Percentiles rank a stretch among this genome's conserved stretches.
Evolutionary conservation across 495 filamentous ascomycete genomes (phyloP).

Genomic region (Aeminium ludgeri): DNA sequence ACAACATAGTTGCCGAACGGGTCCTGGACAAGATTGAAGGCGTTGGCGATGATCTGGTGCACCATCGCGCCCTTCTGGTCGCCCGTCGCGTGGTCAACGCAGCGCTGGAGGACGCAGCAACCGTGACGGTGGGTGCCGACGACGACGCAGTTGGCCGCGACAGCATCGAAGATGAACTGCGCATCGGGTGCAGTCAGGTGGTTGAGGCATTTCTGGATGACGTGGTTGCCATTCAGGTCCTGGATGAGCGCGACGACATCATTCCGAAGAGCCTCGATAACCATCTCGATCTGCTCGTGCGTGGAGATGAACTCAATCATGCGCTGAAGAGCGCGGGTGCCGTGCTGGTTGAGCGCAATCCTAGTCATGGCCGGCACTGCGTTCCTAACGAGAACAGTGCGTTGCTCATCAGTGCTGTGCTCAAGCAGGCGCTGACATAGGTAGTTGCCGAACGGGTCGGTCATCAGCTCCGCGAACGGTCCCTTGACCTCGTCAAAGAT

Average conservation of each 20-base stretch:
- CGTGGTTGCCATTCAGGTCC: slow-evolving; percentile 94
- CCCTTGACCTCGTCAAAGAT: slow-evolving; percentile 85
- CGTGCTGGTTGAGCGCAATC: slow-evolving; percentile 92
- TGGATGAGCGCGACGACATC: slow-evolving; percentile 87
- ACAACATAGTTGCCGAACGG: slow-evolving; percentile 97
- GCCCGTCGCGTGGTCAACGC: slow-evolving; percentile 91
- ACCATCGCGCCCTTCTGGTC: slow-evolving; percentile 77
- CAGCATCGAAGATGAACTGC: slow-evolving; percentile 90
- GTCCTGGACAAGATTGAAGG: slow-evolving; percentile 74
- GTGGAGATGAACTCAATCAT: slow-evolving; percentile 96
- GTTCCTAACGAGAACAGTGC: slow-evolving; percentile 79
- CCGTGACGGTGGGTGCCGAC: slow-evolving; percentile 96
- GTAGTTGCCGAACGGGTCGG: slow-evolving; percentile 96
- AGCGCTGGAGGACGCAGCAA: slow-evolving; percentile 93
- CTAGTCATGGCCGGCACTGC: slow-evolving; percentile 68
- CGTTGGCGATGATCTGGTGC: slow-evolving; percentile 63
- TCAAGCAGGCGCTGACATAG: slow-evolving; percentile 94
- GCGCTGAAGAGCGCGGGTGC: slow-evolving; percentile 89
- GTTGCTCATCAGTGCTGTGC: slow-evolving; percentile 81
- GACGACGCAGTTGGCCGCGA: slow-evolving; percentile 65
- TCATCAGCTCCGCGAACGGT: slow-evolving; percentile 94
- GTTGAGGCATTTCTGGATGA: slow-evolving; percentile 97
- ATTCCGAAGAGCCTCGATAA: slow-evolving; percentile 59
- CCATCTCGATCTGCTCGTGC: slow-evolving; percentile 56
- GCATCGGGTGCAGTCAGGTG: slow-evolving; percentile 66